Base-by-base conservation (phyloP, 768 basidiomycete species). In the Ephemerocybe angulata region DNA sequence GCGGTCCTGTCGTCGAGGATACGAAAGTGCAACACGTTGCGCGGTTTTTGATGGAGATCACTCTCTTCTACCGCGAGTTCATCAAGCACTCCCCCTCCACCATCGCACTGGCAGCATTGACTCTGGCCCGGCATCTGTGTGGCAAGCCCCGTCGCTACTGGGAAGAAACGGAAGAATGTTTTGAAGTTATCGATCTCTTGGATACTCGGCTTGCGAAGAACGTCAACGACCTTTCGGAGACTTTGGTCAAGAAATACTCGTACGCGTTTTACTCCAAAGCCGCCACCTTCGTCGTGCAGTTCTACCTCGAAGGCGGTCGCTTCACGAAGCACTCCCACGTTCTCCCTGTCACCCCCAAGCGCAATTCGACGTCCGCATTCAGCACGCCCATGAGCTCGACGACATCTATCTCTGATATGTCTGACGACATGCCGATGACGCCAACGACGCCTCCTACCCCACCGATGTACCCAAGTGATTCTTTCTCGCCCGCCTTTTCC, bases 1-100 rank as follows among this genome's bases (percentile, higher is more conserved):
- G 85, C 62, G 86, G 84, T 50, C 80, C 87, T 30, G 78, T 74
- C 66, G 67, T 84, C 57, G 97, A 98, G 70, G 93, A 96, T 54
- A 77, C 86, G 50, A 91, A 89, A 72, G 90, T 96, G 4, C 93
- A 97, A 65, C 89, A 97, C 65, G 88, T 98, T 59, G 93, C 97
- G 2, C 86, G 97, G 47, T 99, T 98, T 78, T 72, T 98, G 68
- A 99, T 99, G 97, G 97, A 99, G 72, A 93, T 98, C 65, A 98
- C 97, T 28, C 84, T 99, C 50, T 98, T 98, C 77, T 90, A 98
- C 72, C 87, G 93, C 55, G 97, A 98, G 67, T 98, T 95, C 71
- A 79, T 97, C 71, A 85, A 85, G 64, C 89, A 85, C 67, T 75
- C 85, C 7, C 86, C 96, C 2, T 95, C 91, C 1, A 82, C 89